Percentiles rank a stretch among this genome's conserved stretches.
Evolutionary conservation across 768 basidiomycete genomes (phyloP).

Genomic region (Mycena pura): DNA sequence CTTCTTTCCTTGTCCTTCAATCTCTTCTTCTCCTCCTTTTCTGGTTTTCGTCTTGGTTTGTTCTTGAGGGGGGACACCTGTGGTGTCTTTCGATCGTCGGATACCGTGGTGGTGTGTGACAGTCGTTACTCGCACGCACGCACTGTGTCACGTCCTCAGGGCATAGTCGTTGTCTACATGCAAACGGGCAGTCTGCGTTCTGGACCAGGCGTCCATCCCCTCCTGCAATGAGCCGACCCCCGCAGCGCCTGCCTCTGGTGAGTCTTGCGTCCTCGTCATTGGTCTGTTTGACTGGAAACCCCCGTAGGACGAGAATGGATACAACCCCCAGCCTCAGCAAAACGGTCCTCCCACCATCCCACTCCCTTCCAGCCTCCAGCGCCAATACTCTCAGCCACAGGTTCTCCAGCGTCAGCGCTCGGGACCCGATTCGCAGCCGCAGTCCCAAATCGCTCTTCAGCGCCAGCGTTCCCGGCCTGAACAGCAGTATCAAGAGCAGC

Average conservation of each 20-base stretch:
- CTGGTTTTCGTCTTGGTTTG: too few species aligned
- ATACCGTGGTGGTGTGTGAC: too few species aligned
- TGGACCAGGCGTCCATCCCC: constrained; percentile 18
- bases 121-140: too few species aligned
- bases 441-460: not conserved
- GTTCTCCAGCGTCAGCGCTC: constrained; percentile 7
- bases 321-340: not conserved
- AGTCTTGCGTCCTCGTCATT: not conserved
- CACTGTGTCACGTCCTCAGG: too few species aligned
- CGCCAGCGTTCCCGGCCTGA: constrained; percentile 13
- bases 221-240: constrained; percentile 2
- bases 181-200: not conserved
- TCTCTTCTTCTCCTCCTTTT: too few species aligned
- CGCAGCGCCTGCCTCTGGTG: not conserved
- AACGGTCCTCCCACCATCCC: not conserved
- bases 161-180: too few species aligned
- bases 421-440: not conserved
- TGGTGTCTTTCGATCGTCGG: too few species aligned
- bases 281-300: constrained; percentile 2
- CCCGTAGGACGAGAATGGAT: constrained; percentile 11
- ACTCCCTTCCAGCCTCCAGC: not conserved
- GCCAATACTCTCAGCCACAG: not conserved
- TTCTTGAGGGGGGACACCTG: too few species aligned
- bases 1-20: too few species aligned
- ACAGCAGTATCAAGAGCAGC: not conserved